Evolutionary conservation across 1,284 basidiomycete genomes (phyloP), one percentile per base, ranked within the genome.

Genomic region (Puccinia sorghi): DNA sequence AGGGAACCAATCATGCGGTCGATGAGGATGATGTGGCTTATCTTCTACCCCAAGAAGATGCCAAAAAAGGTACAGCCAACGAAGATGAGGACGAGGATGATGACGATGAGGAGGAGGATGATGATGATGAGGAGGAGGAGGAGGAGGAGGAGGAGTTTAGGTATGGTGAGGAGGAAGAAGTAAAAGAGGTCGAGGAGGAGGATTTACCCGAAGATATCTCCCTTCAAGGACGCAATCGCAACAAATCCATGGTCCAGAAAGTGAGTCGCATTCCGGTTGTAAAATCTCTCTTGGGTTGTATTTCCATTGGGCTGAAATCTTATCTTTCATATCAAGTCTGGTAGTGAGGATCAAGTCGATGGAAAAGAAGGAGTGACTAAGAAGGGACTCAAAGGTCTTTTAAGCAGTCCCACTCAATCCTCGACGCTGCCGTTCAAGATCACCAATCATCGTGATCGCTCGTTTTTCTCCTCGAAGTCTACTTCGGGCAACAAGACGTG

Each of bases 21-120:
- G 76, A 78, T 52, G 67, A 70, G 13, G 76, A 70, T 61, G 76
- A 78, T 71, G 25, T 78, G 37, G 54, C 76, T 15, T 78, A 50
- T 52, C 57, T 78, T 22, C 76, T 71, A 27, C 64, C 50, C 6
- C 52, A 46, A 54, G 75, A 67, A 48, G 75, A 78, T 56, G 8
- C 57, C 48, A 64, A 67, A 48, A 54, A 69, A 20, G n/a, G 43
- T 27, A 27, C 1, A 32, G 15, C 32, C 37, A 61, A 39, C 59
- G 9, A 15, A 17, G 64, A 41, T 52, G 27, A 66, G 4, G 32
- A 20, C 22, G 32, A 48, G 20, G 54, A 70, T 25, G 37, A 39
- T 15, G 66, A 61, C 4, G 56, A 78, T 17, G 57, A 78, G 7
- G 75, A 46, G 2, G 64, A 76, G n/a, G 61, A 66, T 27, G 59